phyloP scores from a whole-genome alignment of 2,329 filamentous ascomycete genomes.

The Paraphaeosphaeria sporulosa region DNA sequence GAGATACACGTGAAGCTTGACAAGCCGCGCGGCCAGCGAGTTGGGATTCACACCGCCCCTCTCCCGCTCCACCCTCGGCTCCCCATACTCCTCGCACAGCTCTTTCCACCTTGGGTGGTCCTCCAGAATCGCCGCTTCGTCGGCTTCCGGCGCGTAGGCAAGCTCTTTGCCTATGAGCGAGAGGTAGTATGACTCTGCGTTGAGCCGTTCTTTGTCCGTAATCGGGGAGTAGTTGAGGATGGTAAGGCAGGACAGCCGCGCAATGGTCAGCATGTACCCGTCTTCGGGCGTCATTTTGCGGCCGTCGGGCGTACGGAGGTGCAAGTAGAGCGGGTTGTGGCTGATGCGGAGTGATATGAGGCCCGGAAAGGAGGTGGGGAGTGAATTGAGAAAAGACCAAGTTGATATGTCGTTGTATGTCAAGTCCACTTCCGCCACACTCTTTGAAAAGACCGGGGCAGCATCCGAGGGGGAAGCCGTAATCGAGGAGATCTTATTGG shows the following conservation, averaged over 20 bases:
- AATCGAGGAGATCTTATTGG: constrained; percentile 70
- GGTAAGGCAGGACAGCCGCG: constrained; percentile 72
- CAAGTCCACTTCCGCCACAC: constrained; percentile 53
- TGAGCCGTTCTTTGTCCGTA: constrained; percentile 75
- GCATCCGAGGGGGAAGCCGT: constrained; percentile 22
- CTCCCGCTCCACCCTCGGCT: constrained; percentile 67
- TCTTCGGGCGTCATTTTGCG: constrained; percentile 70
- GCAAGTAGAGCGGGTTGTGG: constrained; percentile 83
- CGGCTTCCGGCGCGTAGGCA: constrained; percentile 63
- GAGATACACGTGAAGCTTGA: constrained; percentile 65
- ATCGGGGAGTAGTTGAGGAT: constrained; percentile 77
- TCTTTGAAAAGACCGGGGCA: constrained; percentile 36
- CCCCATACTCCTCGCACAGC: constrained; percentile 79
- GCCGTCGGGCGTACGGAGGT: constrained; percentile 53
- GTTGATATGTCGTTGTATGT: constrained; percentile 57
- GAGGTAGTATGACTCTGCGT: constrained; percentile 94
- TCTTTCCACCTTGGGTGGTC: constrained; percentile 75
- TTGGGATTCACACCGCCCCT: constrained; percentile 68
- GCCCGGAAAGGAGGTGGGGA: constrained; percentile 74
- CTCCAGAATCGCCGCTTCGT: constrained; percentile 62
- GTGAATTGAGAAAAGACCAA: constrained; percentile 77
- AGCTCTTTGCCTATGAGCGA: constrained; percentile 82
- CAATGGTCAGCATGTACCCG: constrained; percentile 87
- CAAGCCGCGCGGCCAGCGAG: constrained; percentile 81
- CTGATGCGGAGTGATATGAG: constrained; percentile 79